Conservation (phyloP, 257 asterid species). For the Nicotiana tomentosiformis region DNA sequence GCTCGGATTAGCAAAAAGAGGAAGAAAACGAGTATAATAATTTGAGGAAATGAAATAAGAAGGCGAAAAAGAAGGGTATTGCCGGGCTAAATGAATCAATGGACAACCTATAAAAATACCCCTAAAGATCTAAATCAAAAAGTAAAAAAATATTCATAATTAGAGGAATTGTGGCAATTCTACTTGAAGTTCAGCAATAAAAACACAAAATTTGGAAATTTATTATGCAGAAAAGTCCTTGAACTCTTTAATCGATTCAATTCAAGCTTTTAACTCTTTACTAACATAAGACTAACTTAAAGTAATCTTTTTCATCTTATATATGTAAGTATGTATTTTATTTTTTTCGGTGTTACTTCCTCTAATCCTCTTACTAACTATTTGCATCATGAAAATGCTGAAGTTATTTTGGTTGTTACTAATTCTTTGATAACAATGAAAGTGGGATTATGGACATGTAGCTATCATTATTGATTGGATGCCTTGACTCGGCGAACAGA, state of each 20-base stretch:
- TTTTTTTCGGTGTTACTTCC: not conserved
- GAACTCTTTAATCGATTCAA: not conserved
- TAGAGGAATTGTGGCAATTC: not conserved
- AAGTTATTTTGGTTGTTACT: not conserved
- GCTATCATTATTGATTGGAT: conserved; percentile 1
- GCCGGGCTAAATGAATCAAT: not conserved
- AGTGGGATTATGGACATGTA: not conserved
- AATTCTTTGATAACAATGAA: not conserved
- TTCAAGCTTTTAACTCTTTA: not conserved
- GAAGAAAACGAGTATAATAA: not conserved
- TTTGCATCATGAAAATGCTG: not conserved
- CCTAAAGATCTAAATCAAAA: not conserved
- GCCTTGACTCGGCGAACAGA: not conserved
- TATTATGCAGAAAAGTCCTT: not conserved
- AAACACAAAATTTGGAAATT: not conserved
- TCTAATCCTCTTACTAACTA: not conserved
- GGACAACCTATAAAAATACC: not conserved
- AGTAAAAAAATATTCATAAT: not conserved
- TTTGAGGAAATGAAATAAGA: not conserved
- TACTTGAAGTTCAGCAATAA: not conserved
- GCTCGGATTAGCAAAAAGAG: not conserved
- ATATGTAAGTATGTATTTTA: not conserved
- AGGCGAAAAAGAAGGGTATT: not conserved
- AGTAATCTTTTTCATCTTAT: not conserved
- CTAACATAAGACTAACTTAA: not conserved